Base-by-base conservation (phyloP, 2,329 filamentous ascomycete genomes). In the Pseudogymnoascus sp. region DNA sequence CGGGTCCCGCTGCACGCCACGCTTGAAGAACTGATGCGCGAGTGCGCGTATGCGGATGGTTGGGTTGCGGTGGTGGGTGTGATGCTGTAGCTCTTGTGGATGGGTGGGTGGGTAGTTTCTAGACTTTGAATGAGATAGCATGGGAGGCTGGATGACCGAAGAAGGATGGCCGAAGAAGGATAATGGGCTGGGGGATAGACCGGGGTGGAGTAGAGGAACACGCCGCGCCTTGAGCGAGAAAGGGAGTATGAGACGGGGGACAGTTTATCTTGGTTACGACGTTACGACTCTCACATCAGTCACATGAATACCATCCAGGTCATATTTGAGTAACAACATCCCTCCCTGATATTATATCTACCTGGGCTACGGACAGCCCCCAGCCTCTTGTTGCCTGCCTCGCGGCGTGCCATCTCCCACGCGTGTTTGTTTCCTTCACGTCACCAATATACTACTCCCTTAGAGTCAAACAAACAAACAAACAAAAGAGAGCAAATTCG, bases 41-140 rank as follows among this genome's bases (percentile, higher is more conserved):
- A 89, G 71, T 89, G 90, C 3, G 86, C 91, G 1, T 97, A 97
- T 78, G 86, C 91, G 0, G 95, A 99, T 76, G 95, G 95, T 0
- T 99, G 93, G 88, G 75, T 96, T 26, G 91, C 91, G 74, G 76
- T 97, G 45, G 89, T 91, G 62, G 83, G 97, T 4, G 82, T 87
- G 18, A 88, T 96, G 78, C 80, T 91, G 72, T 47, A 47, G 21
- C 5, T 47, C 4, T 23, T 6, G 21, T 26, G 12, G 5, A 12
- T 47, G 42, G 10, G 42, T 4, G 11, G 1, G 7, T 18, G 3
- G 14, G 18, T 7, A 4, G 42, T 5, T 26, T 47, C 5, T 45
- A 6, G 12, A 7, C 21, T 47, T 45, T 11, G 11, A 21, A 4
- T 42, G 8, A 39, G 37, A 6, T 39, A 10, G 14, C 6, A 39